These are phyloP conservation scores for Mitragyna speciosa DNA, from an alignment of 257 asterid species.

Conservation along the genomic window DNA sequence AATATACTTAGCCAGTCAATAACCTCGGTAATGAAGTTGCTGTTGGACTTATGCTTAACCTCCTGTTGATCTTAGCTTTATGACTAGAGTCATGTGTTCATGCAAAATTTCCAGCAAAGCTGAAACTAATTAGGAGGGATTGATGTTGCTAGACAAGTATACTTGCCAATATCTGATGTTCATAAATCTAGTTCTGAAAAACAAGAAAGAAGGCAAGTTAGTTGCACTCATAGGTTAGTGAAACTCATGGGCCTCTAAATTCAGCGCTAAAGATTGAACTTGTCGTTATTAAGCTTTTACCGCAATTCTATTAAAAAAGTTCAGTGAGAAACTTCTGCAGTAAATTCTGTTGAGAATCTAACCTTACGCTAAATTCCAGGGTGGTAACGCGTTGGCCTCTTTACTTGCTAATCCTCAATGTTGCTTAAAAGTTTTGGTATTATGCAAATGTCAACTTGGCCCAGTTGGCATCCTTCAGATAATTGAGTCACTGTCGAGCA, in stretches of 20 bases:
- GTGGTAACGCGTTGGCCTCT: slow-evolving; percentile 62
- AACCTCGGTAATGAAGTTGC: neutral
- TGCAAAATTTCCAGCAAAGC: no score
- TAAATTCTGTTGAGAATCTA: slow-evolving; percentile 22
- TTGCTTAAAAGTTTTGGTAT: slow-evolving; percentile 55
- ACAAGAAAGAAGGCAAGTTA: neutral
- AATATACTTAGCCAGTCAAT: neutral
- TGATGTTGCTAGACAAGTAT: neutral
- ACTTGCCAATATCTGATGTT: neutral
- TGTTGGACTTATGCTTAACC: neutral
- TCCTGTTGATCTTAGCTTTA: neutral
- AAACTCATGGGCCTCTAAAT: neutral
- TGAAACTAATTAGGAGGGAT: neutral
- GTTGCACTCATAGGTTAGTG: neutral
- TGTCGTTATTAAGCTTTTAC: neutral
- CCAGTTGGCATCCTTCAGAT: slow-evolving; percentile 49
- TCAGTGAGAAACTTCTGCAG: neutral
- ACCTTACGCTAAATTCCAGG: slow-evolving; percentile 49
- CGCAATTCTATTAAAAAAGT: neutral
- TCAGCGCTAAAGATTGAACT: no score
- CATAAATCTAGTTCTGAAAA: neutral
- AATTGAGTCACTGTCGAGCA: slow-evolving; percentile 56
- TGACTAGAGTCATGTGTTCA: neutral
- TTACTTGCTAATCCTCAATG: slow-evolving; percentile 55
- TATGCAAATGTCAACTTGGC: slow-evolving; percentile 72